A percentile compares a stretch with the other conserved stretches of the same genome.
These are phyloP conservation scores for Phaffomyces opuntiae DNA, from an alignment of 805 yeast species.

Conservation along the genomic window DNA sequence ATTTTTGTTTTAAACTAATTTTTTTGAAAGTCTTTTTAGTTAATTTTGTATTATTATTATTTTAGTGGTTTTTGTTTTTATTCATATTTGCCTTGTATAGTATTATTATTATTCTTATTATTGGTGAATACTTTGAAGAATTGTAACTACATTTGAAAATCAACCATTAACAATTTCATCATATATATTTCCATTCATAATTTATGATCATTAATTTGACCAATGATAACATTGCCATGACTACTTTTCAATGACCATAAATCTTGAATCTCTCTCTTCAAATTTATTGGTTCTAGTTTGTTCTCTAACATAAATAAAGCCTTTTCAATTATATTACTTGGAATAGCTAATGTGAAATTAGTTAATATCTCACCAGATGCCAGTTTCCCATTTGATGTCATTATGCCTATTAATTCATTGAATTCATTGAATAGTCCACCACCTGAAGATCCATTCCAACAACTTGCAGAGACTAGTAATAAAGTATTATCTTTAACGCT, in stretches of 20 bases:
- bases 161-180: not conserved
- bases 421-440: slow-evolving; percentile 22
- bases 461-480: slow-evolving; percentile 21
- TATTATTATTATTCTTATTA: too few relatives aligned
- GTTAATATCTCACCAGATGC: slow-evolving; percentile 23
- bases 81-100: not conserved
- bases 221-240: slow-evolving; percentile 11
- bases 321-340: slow-evolving; percentile 19
- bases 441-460: slow-evolving; percentile 27
- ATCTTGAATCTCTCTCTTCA: slow-evolving; percentile 8
- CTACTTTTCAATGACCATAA: slow-evolving; percentile 21
- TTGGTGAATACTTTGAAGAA: too few relatives aligned
- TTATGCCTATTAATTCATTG: slow-evolving; percentile 22
- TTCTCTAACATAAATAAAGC: slow-evolving; percentile 14
- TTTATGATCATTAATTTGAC: slow-evolving; percentile 1
- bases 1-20: not conserved
- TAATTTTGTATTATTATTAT: not conserved
- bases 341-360: slow-evolving; percentile 22
- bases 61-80: not conserved
- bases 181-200: not conserved
- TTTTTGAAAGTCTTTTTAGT: not conserved
- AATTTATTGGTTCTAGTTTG: slow-evolving; percentile 7
- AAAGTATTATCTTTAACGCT: slow-evolving; percentile 7
- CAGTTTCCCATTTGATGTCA: slow-evolving; percentile 25
- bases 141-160: not conserved